phyloP scores from a whole-genome alignment of 2,329 filamentous ascomycete species.

The Capronia americana region DNA sequence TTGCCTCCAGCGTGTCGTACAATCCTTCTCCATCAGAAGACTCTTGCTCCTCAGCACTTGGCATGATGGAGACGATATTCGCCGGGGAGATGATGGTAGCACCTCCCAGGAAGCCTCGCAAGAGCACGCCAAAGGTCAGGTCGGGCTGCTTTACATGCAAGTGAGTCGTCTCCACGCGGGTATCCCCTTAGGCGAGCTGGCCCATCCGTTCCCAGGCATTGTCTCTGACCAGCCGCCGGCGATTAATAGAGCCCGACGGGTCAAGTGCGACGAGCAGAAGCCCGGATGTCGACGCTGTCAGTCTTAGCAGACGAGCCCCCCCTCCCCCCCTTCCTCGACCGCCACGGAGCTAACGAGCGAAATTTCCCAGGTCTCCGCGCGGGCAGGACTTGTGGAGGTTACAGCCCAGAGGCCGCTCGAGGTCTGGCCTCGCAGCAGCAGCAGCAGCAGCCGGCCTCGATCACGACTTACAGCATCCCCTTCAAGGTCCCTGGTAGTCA shows the following conservation, averaged over 20 bases:
- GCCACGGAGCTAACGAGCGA: background rate
- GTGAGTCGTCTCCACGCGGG: constrained; percentile 19
- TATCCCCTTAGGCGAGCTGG: background rate
- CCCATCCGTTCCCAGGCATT: background rate
- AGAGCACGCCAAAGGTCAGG: constrained; percentile 30
- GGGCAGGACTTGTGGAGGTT: constrained; percentile 66
- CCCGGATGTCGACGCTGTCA: constrained; percentile 56
- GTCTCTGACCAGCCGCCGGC: background rate
- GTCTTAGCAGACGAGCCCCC: background rate
- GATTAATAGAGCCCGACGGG: constrained; percentile 14
- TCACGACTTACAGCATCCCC: constrained; percentile 27
- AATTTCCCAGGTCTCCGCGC: constrained; percentile 50
- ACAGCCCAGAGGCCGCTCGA: constrained; percentile 41
- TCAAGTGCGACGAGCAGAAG: constrained; percentile 41
- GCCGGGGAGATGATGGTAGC: background rate
- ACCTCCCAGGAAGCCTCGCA: constrained; percentile 10
- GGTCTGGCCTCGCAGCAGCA: constrained; percentile 1
- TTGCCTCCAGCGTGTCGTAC: background rate
- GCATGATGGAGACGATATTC: constrained; percentile 5
- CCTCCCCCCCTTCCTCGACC: background rate
- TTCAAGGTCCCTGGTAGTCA: constrained; percentile 30
- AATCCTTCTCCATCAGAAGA: background rate
- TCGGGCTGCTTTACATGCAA: constrained; percentile 35
- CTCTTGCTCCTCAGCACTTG: background rate
- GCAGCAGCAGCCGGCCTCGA: constrained; percentile 11